Base-by-base conservation (phyloP, 2,329 filamentous ascomycete species). In the Aureobasidium melanogenum region DNA sequence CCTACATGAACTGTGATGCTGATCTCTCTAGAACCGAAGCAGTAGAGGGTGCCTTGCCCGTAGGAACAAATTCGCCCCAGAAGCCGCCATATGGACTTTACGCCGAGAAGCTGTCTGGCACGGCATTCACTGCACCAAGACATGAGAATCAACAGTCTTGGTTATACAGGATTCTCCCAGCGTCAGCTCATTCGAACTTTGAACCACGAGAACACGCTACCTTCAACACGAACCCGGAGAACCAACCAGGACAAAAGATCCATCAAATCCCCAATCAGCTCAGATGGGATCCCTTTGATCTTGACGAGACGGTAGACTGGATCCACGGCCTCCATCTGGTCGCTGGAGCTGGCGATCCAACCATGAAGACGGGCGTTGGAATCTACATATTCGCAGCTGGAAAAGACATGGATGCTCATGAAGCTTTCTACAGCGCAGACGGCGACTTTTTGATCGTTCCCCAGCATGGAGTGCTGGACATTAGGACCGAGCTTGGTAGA, bases 341-440 rank as follows among this genome's bases (percentile, higher is more conserved):
- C 12, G 89, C 88, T 1, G 89, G 89, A 3, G 84, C 89, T 0
- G 91, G 91, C 17, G 88, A 94, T 67, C 86, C 89, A 0, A 87
- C 87, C 0, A 81, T 88, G 72, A 96, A 96, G 75, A 79, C 83
- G 19, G 91, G 91, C 0, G 68, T 95, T 44, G 91, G 88, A 24
- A 91, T 94, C 63, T 86, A 88, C 72, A 84, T 94, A 61, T 96
- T 89, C 70, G 87, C 88, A 1, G 89, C 88, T 0, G 89, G 88
- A 22, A 86, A 83, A 71, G 85, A 86, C 69, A 96, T 96, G 91
- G 79, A 80, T 52, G 75, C 80, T n/a, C 82, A 83, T 41, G 80
- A 87, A 54, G 89, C 89, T 0, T 95, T 92, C 72, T 95, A 93
- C 79, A 92, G 88, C 3, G 87, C 90, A 0, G 86, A 89, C 63